phyloP scores from a whole-genome alignment of 306 rosid species.

The Vigna reflexopilosa region DNA sequence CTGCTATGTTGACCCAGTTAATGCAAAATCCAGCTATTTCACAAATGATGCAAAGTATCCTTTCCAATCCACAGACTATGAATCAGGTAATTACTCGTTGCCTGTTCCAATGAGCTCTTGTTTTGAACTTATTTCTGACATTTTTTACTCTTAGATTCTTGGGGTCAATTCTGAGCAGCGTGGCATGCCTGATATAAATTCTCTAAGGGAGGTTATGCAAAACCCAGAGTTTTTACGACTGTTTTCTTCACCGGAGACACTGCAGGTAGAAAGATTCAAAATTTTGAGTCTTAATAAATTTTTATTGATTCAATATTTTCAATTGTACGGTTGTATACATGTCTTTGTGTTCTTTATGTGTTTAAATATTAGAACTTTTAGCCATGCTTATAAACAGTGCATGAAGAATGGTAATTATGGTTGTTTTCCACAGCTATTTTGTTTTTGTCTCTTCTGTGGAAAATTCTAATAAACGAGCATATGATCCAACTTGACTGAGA shows the following conservation, averaged over 20 bases:
- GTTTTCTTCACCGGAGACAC: slow-evolving; percentile 83
- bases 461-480: background rate
- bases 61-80: slow-evolving; percentile 82
- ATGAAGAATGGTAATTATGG: slow-evolving; percentile 22
- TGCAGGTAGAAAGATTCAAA: slow-evolving; percentile 68
- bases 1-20: slow-evolving; percentile 65
- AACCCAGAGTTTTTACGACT: slow-evolving; percentile 81
- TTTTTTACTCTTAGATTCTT: slow-evolving; percentile 57
- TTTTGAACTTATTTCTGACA: slow-evolving; percentile 37
- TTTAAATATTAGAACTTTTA: slow-evolving; percentile 25
- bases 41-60: slow-evolving; percentile 83
- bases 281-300: slow-evolving; percentile 33
- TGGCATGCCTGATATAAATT: slow-evolving; percentile 70
- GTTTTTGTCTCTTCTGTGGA: slow-evolving; percentile 17
- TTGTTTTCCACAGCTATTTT: background rate
- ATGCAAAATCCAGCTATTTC: slow-evolving; percentile 90
- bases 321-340: slow-evolving; percentile 5
- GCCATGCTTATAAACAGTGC: slow-evolving; percentile 8
- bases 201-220: slow-evolving; percentile 90
- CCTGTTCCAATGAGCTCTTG: slow-evolving; percentile 12
- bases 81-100: slow-evolving; percentile 62
- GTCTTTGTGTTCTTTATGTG: background rate
- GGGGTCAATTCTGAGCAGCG: slow-evolving; percentile 71
- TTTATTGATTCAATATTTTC: slow-evolving; percentile 11
- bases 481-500: slow-evolving; percentile 13